A percentile compares a stretch with the other conserved stretches of the same genome.
phyloP scores from a whole-genome alignment of 768 basidiomycete species.

The Melanogaster broomeanus region DNA sequence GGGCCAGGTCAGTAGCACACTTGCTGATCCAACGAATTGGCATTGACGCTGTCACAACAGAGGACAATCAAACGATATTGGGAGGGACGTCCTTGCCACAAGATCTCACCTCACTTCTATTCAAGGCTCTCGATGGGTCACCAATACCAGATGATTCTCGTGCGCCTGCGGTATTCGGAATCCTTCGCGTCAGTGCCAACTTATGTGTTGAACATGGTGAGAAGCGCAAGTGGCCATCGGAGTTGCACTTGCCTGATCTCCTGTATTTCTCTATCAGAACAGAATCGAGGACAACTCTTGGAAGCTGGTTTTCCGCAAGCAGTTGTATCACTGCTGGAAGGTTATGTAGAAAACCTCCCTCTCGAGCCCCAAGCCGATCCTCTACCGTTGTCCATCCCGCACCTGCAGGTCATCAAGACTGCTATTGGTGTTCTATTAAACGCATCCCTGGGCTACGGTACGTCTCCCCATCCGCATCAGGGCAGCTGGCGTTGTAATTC shows the following conservation, averaged over 20 bases:
- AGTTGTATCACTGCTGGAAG: constrained; percentile 66
- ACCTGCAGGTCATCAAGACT: constrained; percentile 75
- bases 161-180: constrained; percentile 58
- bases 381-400: constrained; percentile 53
- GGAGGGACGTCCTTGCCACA: constrained; percentile 67
- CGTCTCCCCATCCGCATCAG: constrained; percentile 17
- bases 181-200: constrained; percentile 80
- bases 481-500: constrained; percentile 1
- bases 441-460: constrained; percentile 75
- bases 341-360: constrained; percentile 54
- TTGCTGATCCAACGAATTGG: not conserved
- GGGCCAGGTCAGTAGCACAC: constrained; percentile 42
- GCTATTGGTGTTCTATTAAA: constrained; percentile 81
- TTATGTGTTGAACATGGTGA: constrained; percentile 82
- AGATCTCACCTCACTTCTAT: constrained; percentile 61
- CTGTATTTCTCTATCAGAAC: constrained; percentile 47
- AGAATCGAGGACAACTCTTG: constrained; percentile 69
- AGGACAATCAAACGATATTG: constrained; percentile 69
- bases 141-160: constrained; percentile 46
- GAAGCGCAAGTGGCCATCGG: constrained; percentile 18
- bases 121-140: constrained; percentile 51
- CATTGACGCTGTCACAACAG: constrained; percentile 38
- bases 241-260: constrained; percentile 4
- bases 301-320: constrained; percentile 72
- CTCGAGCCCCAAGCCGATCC: constrained; percentile 38